Evolutionary conservation across 768 basidiomycete species (phyloP), one percentile per base, ranked within the genome.

Genomic region (Tulasnella sp.): DNA sequence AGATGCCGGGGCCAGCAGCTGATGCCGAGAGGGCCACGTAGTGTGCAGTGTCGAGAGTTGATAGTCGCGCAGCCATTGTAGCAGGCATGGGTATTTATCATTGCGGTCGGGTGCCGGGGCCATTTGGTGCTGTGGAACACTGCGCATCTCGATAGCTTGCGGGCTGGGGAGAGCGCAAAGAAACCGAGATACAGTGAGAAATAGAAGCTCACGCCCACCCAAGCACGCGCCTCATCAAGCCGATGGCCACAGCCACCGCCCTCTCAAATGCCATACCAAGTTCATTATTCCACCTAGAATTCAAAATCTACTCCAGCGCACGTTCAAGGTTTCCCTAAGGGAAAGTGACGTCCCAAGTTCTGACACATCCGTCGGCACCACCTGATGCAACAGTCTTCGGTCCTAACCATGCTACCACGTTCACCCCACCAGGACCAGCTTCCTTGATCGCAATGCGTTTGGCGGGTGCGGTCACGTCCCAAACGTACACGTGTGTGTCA

Each of bases 401-500:
- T n/a, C 85, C 85, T 10, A 92, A 81, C 96, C 96, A 99, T 69
- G 90, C 85, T 9, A 96, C 94, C 26, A 88, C 88, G 79, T 91
- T 91, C 2, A 95, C 92, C 11, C 96, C 96, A 16, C 95, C 93
- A 6, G 94, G 90, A 48, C 90, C 90, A 0, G 93, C 95, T 79
- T 95, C 95, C 87, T 91, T 92, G 83, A 98, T 91, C 37, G 91
- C 88, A 46, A 95, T 89, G 80, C 92, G 93, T 84, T 88, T 90
- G 83, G 89, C 85, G 11, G 91, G 90, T 82, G 84, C 84, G 70
- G 83, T 82, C 13, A 94, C 90, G 80, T 91, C 91, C 90, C 93
- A 98, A 35, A 98, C 85, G 82, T 95, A 98, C 5, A 97, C 90
- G 80, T 95, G 90, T 40, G 96, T 96, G 83, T 99, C 97, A n/a